A percentile compares a stretch with the other conserved stretches of the same genome.
Evolutionary conservation across 371 early-diverging fungal species (phyloP).

Genomic region (Mortierella sp.): DNA sequence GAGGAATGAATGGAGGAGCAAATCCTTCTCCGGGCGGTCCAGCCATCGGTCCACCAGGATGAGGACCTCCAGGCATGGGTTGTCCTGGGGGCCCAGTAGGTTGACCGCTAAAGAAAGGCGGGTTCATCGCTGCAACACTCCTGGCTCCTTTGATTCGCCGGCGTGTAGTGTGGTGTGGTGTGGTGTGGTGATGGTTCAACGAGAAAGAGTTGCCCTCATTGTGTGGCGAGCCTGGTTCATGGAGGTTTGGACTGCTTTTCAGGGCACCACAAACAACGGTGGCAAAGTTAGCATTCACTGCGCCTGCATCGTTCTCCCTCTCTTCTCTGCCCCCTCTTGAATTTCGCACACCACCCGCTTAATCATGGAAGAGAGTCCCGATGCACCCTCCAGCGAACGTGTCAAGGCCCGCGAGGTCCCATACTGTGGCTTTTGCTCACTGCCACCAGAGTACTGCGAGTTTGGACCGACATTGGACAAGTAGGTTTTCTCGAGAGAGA

Average conservation of each 20-base stretch:
- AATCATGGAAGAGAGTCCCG: slow-evolving; percentile 47
- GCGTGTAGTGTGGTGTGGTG: no score
- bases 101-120: neutral
- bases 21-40: slow-evolving; percentile 18
- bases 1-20: slow-evolving; percentile 18
- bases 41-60: slow-evolving; percentile 3
- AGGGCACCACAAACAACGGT: no score
- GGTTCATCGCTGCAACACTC: neutral
- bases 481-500: no score
- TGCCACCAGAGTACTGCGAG: slow-evolving; percentile 87
- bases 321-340: no score
- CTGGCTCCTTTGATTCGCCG: no score
- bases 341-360: neutral
- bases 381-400: slow-evolving; percentile 52
- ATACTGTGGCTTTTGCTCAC: slow-evolving; percentile 62
- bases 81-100: slow-evolving; percentile 16
- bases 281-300: no score
- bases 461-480: slow-evolving; percentile 83
- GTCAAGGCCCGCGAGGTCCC: slow-evolving; percentile 54
- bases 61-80: neutral
- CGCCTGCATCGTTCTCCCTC: no score
- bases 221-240: no score
- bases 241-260: no score
- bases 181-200: no score
- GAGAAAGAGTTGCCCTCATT: no score